These are phyloP conservation scores for Backusella parvicylindrica DNA, from an alignment of 192 early-diverging fungal species.

Conservation along the genomic window DNA sequence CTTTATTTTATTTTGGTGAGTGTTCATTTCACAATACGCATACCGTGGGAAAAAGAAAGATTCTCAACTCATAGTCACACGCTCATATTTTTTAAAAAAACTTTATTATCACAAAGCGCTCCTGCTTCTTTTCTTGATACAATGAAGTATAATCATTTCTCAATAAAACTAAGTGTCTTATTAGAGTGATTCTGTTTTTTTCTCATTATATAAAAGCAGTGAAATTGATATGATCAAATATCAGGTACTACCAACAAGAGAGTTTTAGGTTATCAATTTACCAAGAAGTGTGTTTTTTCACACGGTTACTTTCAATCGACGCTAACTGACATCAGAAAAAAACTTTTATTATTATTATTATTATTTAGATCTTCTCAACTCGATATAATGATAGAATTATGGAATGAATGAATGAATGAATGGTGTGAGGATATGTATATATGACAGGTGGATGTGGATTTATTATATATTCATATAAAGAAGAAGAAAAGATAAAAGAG, in stretches of 20 bases:
- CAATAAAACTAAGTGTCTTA: background rate
- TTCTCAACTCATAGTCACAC: background rate
- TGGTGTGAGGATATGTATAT: background rate
- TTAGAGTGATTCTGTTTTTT: background rate
- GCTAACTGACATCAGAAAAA: background rate
- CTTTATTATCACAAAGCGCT: background rate
- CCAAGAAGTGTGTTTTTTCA: background rate
- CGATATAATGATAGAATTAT: background rate
- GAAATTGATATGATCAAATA: background rate
- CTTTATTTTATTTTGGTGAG: background rate
- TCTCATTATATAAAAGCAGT: background rate
- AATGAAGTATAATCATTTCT: background rate
- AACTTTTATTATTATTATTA: background rate
- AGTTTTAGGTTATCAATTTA: background rate
- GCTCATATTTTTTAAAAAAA: background rate
- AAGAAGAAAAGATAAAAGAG: background rate
- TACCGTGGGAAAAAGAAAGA: background rate
- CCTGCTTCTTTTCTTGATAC: background rate
- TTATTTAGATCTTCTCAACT: background rate
- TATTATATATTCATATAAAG: background rate
- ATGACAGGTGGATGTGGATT: background rate
- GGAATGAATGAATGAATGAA: background rate
- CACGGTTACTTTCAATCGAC: background rate
- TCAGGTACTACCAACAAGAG: background rate
- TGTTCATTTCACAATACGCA: background rate